phyloP scores from a whole-genome alignment of 1,284 basidiomycete species.

The Meira nashicola region DNA sequence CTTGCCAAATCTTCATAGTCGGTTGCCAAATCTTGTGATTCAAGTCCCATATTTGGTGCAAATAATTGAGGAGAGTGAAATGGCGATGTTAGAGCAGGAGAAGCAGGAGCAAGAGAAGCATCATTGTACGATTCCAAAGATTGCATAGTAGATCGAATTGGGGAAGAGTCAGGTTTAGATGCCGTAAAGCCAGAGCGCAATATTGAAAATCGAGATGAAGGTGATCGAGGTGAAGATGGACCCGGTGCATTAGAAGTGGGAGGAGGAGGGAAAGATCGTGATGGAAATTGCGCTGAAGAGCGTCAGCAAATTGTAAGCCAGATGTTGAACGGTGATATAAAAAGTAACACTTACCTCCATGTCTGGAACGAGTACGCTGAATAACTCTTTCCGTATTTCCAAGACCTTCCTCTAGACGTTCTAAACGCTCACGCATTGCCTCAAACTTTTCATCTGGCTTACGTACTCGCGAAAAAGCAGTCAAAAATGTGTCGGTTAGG shows the following conservation, averaged over 20 bases:
- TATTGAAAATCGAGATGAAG: slow-evolving; percentile 5
- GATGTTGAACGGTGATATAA: neutral
- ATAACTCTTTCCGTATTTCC: slow-evolving; percentile 63
- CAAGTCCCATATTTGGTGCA: slow-evolving; percentile 17
- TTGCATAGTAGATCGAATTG: neutral
- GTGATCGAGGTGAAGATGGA: slow-evolving; percentile 16
- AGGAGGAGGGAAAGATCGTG: neutral
- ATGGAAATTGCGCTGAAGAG: slow-evolving; percentile 2
- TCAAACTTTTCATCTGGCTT: slow-evolving; percentile 95
- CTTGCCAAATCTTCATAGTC: slow-evolving; percentile 97
- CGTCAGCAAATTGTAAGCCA: slow-evolving; percentile 5
- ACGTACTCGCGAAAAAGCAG: slow-evolving; percentile 86
- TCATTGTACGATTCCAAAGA: neutral
- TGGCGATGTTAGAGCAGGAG: slow-evolving; percentile 11
- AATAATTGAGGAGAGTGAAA: slow-evolving; percentile 13
- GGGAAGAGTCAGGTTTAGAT: neutral
- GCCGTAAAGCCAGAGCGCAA: neutral
- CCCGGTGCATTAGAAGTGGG: neutral
- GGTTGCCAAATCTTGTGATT: slow-evolving; percentile 62
- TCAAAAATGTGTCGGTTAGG: slow-evolving; percentile 88
- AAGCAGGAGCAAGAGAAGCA: neutral
- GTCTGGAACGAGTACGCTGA: slow-evolving; percentile 23
- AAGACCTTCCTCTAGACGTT: slow-evolving; percentile 90
- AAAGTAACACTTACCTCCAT: slow-evolving; percentile 65
- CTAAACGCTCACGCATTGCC: slow-evolving; percentile 80